Evolutionary conservation across 2,329 filamentous ascomycete genomes (phyloP).

Genomic region (Ophiostoma novo-ulmi): DNA sequence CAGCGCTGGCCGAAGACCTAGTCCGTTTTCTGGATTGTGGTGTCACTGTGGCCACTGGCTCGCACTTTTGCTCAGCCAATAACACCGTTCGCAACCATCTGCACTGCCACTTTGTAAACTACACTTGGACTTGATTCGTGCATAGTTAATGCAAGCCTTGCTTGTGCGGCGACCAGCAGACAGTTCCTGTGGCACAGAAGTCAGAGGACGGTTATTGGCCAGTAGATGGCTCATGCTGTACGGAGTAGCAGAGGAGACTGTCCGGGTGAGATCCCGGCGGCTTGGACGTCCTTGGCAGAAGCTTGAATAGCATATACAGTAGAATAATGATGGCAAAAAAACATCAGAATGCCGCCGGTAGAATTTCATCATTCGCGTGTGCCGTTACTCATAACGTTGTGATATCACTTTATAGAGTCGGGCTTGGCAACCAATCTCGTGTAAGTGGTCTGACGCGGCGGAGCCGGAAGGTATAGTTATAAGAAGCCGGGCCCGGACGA

Average conservation of each 20-base stretch:
- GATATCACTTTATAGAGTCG: neutral
- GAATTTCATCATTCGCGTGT: neutral
- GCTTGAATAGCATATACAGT: neutral
- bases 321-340: neutral
- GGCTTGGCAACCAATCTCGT: neutral
- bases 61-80: neutral
- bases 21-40: neutral
- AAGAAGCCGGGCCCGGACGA: neutral
- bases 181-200: neutral
- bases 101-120: neutral
- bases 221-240: slow-evolving; percentile 1
- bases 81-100: neutral
- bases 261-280: neutral
- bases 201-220: neutral
- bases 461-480: neutral
- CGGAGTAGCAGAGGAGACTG: neutral
- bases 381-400: neutral
- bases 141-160: neutral
- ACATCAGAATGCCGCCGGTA: neutral
- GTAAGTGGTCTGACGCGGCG: neutral
- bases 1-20: neutral
- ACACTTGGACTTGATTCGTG: neutral
- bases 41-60: neutral
- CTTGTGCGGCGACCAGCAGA: neutral
- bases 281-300: neutral